Percentiles rank a stretch among this genome's conserved stretches.
Evolutionary conservation across 2,329 filamentous ascomycete genomes (phyloP).

Genomic region (Davidsoniella neocaledoniae): DNA sequence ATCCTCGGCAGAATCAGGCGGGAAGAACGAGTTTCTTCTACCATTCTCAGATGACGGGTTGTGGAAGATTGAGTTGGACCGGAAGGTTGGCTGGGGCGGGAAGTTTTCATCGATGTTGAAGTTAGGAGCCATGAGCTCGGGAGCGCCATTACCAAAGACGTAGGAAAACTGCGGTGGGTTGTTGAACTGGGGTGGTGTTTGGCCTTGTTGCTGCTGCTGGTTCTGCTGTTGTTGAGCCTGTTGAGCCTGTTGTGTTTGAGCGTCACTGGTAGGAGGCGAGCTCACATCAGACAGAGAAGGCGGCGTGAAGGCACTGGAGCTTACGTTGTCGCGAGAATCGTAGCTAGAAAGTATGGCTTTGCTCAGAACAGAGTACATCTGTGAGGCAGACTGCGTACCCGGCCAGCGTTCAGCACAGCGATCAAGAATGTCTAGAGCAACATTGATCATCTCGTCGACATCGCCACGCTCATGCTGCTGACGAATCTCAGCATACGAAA

Average conservation of each 20-base stretch:
- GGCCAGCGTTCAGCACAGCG: slow-evolving; percentile 81
- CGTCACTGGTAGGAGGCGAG: slow-evolving; percentile 28
- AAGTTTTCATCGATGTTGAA: slow-evolving; percentile 9
- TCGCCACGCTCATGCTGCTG: slow-evolving; percentile 54
- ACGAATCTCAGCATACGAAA: slow-evolving; percentile 75
- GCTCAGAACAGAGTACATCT: slow-evolving; percentile 75
- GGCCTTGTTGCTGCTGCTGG: slow-evolving; percentile 5
- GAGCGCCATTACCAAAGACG: slow-evolving; percentile 8
- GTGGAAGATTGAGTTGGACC: slow-evolving; percentile 50
- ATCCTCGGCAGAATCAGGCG: slow-evolving; percentile 31
- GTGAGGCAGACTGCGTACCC: slow-evolving; percentile 65
- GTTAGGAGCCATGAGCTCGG: slow-evolving; percentile 2
- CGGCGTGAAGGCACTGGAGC: slow-evolving; percentile 25
- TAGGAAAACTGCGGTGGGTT: slow-evolving; percentile 9
- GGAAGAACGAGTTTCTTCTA: slow-evolving; percentile 46
- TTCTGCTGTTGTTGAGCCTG: slow-evolving; percentile 7
- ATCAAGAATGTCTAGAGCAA: slow-evolving; percentile 62
- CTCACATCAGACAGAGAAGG: slow-evolving; percentile 31
- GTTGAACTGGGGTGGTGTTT: not conserved
- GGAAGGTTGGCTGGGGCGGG: slow-evolving; percentile 34
- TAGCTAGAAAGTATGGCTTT: slow-evolving; percentile 80
- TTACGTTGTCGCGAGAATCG: slow-evolving; percentile 35
- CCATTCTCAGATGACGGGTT: slow-evolving; percentile 40
- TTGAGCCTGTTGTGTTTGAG: slow-evolving; percentile 16
- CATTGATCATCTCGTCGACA: slow-evolving; percentile 56